phyloP scores from a whole-genome alignment of 371 early-diverging fungal species.

The Rhizopus sp. region DNA sequence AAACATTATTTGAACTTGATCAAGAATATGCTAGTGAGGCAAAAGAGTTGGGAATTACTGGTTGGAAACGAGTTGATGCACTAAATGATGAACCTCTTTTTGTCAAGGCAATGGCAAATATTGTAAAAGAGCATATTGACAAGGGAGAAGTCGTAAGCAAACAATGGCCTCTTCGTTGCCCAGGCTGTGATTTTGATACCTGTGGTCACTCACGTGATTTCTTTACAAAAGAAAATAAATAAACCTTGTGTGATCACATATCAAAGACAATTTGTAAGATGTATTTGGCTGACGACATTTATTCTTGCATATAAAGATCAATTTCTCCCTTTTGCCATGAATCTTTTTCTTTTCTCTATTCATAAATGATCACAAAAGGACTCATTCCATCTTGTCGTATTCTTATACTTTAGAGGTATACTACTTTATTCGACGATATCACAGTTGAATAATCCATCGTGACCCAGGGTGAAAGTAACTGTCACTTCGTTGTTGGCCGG shows the following conservation, averaged over 20 bases:
- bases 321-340: too few relatives aligned
- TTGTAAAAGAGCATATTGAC: slow-evolving; percentile 81
- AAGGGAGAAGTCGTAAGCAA: slow-evolving; percentile 50
- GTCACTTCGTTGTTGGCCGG: too few relatives aligned
- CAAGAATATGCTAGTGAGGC: slow-evolving; percentile 90
- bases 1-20: slow-evolving; percentile 95
- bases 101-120: slow-evolving; percentile 84
- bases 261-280: too few relatives aligned
- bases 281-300: too few relatives aligned
- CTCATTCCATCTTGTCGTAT: too few relatives aligned
- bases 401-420: too few relatives aligned
- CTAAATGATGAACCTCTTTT: slow-evolving; percentile 90
- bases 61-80: slow-evolving; percentile 86
- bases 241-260: not conserved
- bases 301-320: too few relatives aligned
- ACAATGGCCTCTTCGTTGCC: slow-evolving; percentile 83
- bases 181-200: slow-evolving; percentile 74
- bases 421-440: too few relatives aligned
- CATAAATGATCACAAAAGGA: too few relatives aligned
- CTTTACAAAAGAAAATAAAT: slow-evolving; percentile 29
- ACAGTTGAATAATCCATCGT: slow-evolving; percentile 66
- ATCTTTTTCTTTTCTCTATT: too few relatives aligned
- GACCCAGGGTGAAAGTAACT: slow-evolving; percentile 46
- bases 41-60: slow-evolving; percentile 76
- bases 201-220: slow-evolving; percentile 74